phyloP scores from a whole-genome alignment of 2,329 filamentous ascomycete genomes.

The Cadophora sp. region DNA sequence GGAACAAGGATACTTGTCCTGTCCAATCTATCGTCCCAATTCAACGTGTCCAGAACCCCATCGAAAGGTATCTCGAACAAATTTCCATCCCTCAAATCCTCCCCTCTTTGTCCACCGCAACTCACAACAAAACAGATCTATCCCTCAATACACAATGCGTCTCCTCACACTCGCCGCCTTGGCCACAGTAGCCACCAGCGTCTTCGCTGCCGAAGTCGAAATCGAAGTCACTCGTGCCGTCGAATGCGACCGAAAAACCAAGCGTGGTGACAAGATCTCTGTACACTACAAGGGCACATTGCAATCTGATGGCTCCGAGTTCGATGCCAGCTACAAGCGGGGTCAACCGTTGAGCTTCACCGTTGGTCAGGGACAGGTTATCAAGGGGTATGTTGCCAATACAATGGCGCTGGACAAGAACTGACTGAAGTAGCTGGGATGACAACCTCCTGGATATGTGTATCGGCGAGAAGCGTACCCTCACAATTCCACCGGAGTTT shows the following conservation, averaged over 20 bases:
- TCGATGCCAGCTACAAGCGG: constrained; percentile 86
- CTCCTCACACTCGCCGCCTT: constrained; percentile 42
- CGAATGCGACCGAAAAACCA: constrained; percentile 80
- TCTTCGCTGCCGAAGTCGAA: constrained; percentile 59
- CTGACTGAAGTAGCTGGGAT: constrained; percentile 71
- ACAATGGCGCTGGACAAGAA: not conserved
- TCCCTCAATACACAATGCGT: constrained; percentile 38
- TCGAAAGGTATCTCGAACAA: constrained; percentile 10
- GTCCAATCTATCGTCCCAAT: constrained; percentile 15
- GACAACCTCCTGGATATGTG: constrained; percentile 92
- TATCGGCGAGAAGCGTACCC: constrained; percentile 86
- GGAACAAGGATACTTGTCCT: constrained; percentile 7
- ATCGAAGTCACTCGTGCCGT: constrained; percentile 78
- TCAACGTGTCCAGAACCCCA: constrained; percentile 32
- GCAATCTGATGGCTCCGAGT: constrained; percentile 73
- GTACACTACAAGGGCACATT: constrained; percentile 92
- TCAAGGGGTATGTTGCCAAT: constrained; percentile 73
- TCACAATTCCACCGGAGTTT: constrained; percentile 87
- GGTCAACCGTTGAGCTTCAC: constrained; percentile 78
- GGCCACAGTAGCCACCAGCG: constrained; percentile 36
- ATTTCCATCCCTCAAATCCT: not conserved
- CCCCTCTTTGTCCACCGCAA: constrained; percentile 3
- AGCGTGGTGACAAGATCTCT: constrained; percentile 77
- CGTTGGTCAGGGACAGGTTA: constrained; percentile 83
- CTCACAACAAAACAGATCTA: constrained; percentile 13